Conservation (phyloP, 257 asterid genomes). For the Solanum ossicruentum region DNA sequence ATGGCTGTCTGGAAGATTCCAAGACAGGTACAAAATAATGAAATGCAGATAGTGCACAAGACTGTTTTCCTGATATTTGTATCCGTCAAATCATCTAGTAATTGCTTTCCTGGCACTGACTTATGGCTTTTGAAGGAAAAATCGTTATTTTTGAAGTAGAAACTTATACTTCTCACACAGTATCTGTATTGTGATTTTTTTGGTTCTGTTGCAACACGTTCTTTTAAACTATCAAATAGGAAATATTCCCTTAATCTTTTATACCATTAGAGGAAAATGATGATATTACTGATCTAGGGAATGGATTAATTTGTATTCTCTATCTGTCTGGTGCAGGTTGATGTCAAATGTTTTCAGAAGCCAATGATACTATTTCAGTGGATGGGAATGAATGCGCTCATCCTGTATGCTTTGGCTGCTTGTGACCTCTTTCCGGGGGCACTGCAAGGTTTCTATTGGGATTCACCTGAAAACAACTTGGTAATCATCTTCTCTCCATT, state of each 20-base stretch:
- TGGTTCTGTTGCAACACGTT: not conserved
- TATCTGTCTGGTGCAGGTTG: constrained; percentile 45
- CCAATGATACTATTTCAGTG: constrained; percentile 64
- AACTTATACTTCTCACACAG: not conserved
- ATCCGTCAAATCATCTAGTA: not conserved
- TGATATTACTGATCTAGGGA: not conserved
- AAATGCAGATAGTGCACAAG: not conserved
- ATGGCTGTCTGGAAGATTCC: not conserved
- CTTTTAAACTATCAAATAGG: not conserved
- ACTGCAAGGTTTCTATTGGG: constrained; percentile 82
- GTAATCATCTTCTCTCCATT: constrained; percentile 21
- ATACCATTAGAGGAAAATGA: not conserved
- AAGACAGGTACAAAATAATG: not conserved
- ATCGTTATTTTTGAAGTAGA: not conserved
- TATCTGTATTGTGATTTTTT: not conserved
- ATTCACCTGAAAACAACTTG: constrained; percentile 73
- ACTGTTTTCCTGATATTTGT: not conserved
- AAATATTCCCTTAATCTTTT: not conserved
- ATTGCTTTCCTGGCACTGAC: not conserved
- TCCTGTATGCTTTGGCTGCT: constrained; percentile 83
- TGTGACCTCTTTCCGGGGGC: constrained; percentile 76
- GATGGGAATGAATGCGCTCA: constrained; percentile 96
- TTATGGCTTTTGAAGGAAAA: not conserved
- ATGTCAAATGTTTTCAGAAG: constrained; percentile 41
- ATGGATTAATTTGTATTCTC: not conserved